Percentiles rank a stretch among this genome's conserved stretches.
phyloP scores from a whole-genome alignment of 495 filamentous ascomycete species.

The Penicillium cosmopolitanum region DNA sequence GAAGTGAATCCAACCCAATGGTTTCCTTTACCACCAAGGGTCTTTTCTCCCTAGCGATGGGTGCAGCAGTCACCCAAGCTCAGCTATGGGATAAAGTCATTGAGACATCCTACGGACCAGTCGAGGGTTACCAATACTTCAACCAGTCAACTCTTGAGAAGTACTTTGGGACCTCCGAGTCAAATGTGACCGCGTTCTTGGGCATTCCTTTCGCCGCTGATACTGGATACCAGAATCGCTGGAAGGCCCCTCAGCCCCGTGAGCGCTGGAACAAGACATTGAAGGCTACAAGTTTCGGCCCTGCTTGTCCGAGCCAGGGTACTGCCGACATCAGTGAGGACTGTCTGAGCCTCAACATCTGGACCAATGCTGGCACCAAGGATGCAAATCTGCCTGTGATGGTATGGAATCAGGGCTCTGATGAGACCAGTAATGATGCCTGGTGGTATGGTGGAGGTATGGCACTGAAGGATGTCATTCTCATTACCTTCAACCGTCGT shows the following conservation, averaged over 20 bases:
- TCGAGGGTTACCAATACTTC: conserved; percentile 37
- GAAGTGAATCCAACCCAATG: conserved; percentile 13
- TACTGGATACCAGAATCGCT: conserved; percentile 34
- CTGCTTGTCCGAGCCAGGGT: conserved; percentile 25
- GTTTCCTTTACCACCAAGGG: conserved; percentile 15
- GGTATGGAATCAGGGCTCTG: conserved; percentile 36
- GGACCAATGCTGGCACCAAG: conserved; percentile 30
- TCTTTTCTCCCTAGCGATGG: conserved; percentile 17
- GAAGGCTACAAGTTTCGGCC: conserved; percentile 25
- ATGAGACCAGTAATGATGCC: conserved; percentile 28
- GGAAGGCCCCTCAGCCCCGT: conserved; percentile 33
- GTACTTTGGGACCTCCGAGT: conserved; percentile 45
- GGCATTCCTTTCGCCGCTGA: conserved; percentile 34
- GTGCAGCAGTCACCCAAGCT: conserved; percentile 20
- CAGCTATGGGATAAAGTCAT: conserved; percentile 31
- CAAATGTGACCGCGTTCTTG: conserved; percentile 49
- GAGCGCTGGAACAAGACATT: conserved; percentile 32
- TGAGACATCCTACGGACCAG: conserved; percentile 30
- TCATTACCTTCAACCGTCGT: conserved; percentile 74
- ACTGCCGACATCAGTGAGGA: conserved; percentile 30
- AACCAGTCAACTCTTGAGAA: conserved; percentile 29
- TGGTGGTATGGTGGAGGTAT: conserved; percentile 36
- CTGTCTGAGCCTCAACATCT: conserved; percentile 36
- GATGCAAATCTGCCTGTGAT: conserved; percentile 34
- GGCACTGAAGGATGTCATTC: conserved; percentile 51